phyloP scores from a whole-genome alignment of 352 stramenopile genomes.

The Phytophthora palmivora region DNA sequence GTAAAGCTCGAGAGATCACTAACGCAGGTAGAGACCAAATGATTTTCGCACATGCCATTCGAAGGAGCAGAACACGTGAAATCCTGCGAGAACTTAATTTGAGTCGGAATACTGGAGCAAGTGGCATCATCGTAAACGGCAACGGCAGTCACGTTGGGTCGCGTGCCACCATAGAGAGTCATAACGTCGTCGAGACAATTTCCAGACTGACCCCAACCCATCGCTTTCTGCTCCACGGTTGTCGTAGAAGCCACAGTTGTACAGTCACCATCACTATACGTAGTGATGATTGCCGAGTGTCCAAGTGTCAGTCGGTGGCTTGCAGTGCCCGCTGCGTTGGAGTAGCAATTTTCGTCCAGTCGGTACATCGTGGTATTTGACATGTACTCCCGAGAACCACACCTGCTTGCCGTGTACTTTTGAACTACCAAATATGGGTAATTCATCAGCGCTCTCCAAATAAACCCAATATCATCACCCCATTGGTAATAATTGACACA shows the following conservation, averaged over 20 bases:
- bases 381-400: not conserved
- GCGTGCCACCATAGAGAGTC: constrained; percentile 1
- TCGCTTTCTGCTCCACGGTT: not conserved
- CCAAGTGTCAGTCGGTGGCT: constrained; percentile 16
- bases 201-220: too few relatives aligned
- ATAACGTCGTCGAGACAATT: constrained; percentile 1
- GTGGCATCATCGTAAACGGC: constrained; percentile 8
- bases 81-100: constrained; percentile 14
- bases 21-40: not conserved
- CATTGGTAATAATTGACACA: constrained; percentile 5
- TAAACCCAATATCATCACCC: constrained; percentile 13
- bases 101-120: constrained; percentile 6
- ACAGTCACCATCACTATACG: constrained; percentile 12
- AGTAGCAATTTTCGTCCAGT: constrained; percentile 19
- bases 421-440: constrained; percentile 10
- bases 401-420: not conserved
- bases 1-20: not conserved
- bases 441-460: not conserved
- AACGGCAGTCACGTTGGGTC: constrained; percentile 2
- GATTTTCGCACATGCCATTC: too few relatives aligned
- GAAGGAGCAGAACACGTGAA: constrained; percentile 5
- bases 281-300: constrained; percentile 10
- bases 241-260: not conserved
- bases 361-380: constrained; percentile 2
- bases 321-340: constrained; percentile 14